phyloP scores from a whole-genome alignment of 768 basidiomycete species.

The Panus rudis region DNA sequence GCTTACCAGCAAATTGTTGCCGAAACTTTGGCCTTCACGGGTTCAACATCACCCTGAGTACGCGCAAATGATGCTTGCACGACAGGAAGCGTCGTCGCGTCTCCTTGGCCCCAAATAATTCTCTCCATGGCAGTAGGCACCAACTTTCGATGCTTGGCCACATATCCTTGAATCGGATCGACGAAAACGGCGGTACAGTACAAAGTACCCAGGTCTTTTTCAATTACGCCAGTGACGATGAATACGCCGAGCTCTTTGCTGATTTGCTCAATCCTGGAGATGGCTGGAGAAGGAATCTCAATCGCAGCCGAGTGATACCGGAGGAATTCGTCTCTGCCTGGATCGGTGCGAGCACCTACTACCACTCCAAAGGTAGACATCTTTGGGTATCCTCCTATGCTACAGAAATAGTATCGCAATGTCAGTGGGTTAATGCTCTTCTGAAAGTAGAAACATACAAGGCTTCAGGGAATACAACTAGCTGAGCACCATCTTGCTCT shows the following conservation, averaged over 20 bases:
- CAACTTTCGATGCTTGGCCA: slow-evolving; percentile 61
- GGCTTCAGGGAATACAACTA: slow-evolving; percentile 52
- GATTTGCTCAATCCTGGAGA: slow-evolving; percentile 40
- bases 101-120: slow-evolving; percentile 57
- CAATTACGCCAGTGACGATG: slow-evolving; percentile 54
- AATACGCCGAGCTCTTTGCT: slow-evolving; percentile 43
- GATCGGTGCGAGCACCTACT: slow-evolving; percentile 41
- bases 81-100: slow-evolving; percentile 47
- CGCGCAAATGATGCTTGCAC: slow-evolving; percentile 32
- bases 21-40: slow-evolving; percentile 39
- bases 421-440: no score
- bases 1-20: slow-evolving; percentile 55
- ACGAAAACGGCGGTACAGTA: slow-evolving; percentile 58
- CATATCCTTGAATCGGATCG: slow-evolving; percentile 40
- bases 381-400: slow-evolving; percentile 57
- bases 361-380: slow-evolving; percentile 44
- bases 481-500: slow-evolving; percentile 38
- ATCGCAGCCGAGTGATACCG: slow-evolving; percentile 50
- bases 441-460: slow-evolving; percentile 33
- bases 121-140: slow-evolving; percentile 57
- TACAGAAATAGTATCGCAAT: slow-evolving; percentile 11
- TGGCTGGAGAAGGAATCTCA: slow-evolving; percentile 46
- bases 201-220: slow-evolving; percentile 50
- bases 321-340: slow-evolving; percentile 54
- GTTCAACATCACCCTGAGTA: slow-evolving; percentile 9